Evolutionary conservation across 1,284 basidiomycete species (phyloP).

Genomic region (Apiotrichum gracile): DNA sequence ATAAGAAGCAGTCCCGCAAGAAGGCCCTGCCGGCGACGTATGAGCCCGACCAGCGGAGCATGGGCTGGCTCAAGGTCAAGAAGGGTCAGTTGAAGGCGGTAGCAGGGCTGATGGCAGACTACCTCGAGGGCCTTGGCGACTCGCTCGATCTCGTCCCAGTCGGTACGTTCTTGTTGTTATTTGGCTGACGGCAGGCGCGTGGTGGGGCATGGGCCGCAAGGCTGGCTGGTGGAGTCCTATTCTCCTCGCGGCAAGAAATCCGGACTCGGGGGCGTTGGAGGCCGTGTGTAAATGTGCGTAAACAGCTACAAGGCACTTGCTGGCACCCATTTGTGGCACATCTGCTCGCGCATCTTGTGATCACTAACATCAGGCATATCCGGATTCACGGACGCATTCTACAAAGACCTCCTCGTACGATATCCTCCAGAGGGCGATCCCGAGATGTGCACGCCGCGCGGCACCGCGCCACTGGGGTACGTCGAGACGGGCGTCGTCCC

Average conservation of each 20-base stretch:
- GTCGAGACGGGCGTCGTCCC: conserved; percentile 71
- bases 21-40: conserved; percentile 81
- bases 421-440: conserved; percentile 57
- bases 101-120: conserved; percentile 56
- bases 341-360: too few relatives aligned
- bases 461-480: conserved; percentile 55
- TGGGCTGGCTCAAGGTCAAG: conserved; percentile 78
- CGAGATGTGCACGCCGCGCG: conserved; percentile 62
- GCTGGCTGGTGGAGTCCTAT: conserved; percentile 90
- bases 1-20: conserved; percentile 32
- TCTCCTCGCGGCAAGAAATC: conserved; percentile 73
- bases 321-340: too few relatives aligned
- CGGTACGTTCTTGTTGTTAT: neutral
- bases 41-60: conserved; percentile 61
- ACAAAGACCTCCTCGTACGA: conserved; percentile 63
- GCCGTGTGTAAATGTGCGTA: conserved; percentile 73
- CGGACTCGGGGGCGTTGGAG: conserved; percentile 61
- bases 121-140: conserved; percentile 51
- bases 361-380: conserved; percentile 27
- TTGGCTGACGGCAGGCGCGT: conserved; percentile 55
- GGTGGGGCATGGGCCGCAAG: conserved; percentile 91
- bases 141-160: conserved; percentile 60
- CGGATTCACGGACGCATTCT: conserved; percentile 85
- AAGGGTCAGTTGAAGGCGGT: conserved; percentile 47
- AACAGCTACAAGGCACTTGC: too few relatives aligned